These are phyloP conservation scores for Penicillium brasilianum DNA, from an alignment of 2,329 filamentous ascomycete species.

Conservation along the genomic window DNA sequence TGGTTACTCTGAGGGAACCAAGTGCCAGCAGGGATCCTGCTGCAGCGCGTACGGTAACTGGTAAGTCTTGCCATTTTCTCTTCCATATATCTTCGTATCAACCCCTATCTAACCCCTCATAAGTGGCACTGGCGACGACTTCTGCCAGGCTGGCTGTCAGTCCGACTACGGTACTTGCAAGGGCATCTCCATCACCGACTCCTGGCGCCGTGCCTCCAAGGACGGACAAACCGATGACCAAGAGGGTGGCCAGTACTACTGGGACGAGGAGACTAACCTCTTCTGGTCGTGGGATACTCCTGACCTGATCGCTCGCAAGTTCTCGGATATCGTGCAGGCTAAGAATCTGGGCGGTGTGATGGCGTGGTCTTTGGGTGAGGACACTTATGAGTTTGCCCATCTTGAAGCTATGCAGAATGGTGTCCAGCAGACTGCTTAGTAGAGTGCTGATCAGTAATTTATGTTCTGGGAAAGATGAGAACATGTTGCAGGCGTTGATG, in stretches of 20 bases:
- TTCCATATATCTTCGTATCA: not conserved
- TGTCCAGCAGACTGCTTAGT: constrained; percentile 18
- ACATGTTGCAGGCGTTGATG: not conserved
- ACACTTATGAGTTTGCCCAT: constrained; percentile 55
- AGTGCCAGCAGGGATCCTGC: constrained; percentile 39
- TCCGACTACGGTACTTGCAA: constrained; percentile 49
- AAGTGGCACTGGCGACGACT: constrained; percentile 40
- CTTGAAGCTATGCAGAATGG: constrained; percentile 50
- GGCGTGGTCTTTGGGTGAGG: constrained; percentile 76
- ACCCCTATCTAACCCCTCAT: not conserved
- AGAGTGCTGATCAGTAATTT: constrained; percentile 1
- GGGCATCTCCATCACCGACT: constrained; percentile 58
- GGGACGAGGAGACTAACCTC: constrained; percentile 61
- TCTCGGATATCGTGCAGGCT: constrained; percentile 62
- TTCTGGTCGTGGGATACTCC: constrained; percentile 79
- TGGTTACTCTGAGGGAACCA: constrained; percentile 35
- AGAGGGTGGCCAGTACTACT: constrained; percentile 71
- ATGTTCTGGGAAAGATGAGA: not conserved
- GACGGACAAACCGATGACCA: constrained; percentile 62
- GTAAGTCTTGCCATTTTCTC: constrained; percentile 25
- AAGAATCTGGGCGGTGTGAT: constrained; percentile 71
- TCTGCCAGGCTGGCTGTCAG: constrained; percentile 41
- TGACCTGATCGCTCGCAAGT: constrained; percentile 65
- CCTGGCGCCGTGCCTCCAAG: constrained; percentile 61
- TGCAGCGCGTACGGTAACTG: constrained; percentile 46